Base-by-base conservation (phyloP, 2,329 filamentous ascomycete genomes). In the Aspergillus phoenicis region DNA sequence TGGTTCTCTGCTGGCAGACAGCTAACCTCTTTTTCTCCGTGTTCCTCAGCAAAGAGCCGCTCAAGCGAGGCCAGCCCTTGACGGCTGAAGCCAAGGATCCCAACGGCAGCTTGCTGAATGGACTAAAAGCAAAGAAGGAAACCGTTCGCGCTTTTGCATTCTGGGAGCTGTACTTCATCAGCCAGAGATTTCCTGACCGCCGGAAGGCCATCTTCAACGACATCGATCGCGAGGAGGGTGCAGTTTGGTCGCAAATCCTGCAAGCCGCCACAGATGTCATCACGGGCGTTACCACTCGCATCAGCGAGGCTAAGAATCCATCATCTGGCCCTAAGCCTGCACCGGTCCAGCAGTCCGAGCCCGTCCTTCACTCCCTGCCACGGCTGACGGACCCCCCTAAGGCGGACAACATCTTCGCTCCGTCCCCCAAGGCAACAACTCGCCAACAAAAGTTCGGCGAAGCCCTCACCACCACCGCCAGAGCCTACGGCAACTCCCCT, bases 41-140 rank as follows among this genome's bases (percentile, higher is more conserved):
- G n/a, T 93, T 92, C 75, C 86, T 97, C 71, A 87, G 88, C 26
- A 89, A 90, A 73, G 87, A 90, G 68, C 94, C 94, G 0, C 74
- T 96, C 57, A 97, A 96, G 80, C 91, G 91, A 66, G 89, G 85
- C n/a, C 85, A 89, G 69, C 93, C 93, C 4, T 84, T 98, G 59
- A 97, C 92, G 0, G 85, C 85, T 17, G 91, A 94, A 66, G 91
- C 92, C 15, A 95, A 91, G 71, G 93, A 97, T 75, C 91, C 94
- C 0, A 98, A 97, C 70, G 93, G 92, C 38, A 97, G 91, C 72
- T 82, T 98, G 28, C 75, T 98, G 52, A 92, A 88, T 59, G 94
- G 94, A 0, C 76, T 98, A 49, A 93, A 89, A 73, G 89, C 89
- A 65, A 95, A 93, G 78, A 95, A 94, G 75, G 83, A 91, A 8